Evolutionary conservation across 2,329 filamentous ascomycete genomes (phyloP).

Genomic region (Pseudopithomyces chartarum): DNA sequence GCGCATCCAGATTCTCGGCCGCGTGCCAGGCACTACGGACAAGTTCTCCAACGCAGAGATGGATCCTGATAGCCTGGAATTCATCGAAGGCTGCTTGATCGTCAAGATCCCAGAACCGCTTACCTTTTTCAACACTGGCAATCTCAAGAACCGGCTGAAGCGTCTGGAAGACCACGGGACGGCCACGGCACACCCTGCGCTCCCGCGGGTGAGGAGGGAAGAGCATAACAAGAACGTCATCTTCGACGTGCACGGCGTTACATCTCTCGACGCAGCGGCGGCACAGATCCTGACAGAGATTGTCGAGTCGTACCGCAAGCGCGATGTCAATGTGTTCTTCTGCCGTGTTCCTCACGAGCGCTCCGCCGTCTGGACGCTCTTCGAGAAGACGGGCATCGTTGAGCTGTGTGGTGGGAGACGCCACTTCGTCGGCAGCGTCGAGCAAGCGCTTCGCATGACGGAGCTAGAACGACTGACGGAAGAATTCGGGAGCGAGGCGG

Average conservation of each 20-base stretch:
- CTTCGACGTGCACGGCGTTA: conserved; percentile 98
- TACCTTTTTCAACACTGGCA: conserved; percentile 95
- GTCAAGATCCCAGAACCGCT: conserved; percentile 97
- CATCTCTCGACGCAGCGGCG: conserved; percentile 88
- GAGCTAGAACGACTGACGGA: conserved; percentile 67
- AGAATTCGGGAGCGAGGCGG: conserved; percentile 36
- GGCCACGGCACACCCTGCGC: conserved; percentile 78
- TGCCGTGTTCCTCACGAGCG: conserved; percentile 58
- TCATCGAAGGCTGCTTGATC: conserved; percentile 89
- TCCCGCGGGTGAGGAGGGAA: conserved; percentile 76
- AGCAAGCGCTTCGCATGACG: conserved; percentile 80
- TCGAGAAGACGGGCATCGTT: conserved; percentile 82
- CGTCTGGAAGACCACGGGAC: conserved; percentile 92
- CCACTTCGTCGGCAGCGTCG: conserved; percentile 82
- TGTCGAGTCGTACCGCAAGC: conserved; percentile 76
- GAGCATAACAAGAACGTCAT: conserved; percentile 90
- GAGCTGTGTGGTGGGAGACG: conserved; percentile 76
- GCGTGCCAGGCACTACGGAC: conserved; percentile 76
- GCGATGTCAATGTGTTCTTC: conserved; percentile 79
- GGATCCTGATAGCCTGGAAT: conserved; percentile 75
- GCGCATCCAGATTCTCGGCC: conserved; percentile 93
- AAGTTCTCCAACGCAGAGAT: conserved; percentile 85
- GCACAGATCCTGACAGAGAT: conserved; percentile 92
- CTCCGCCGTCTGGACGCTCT: conserved; percentile 69
- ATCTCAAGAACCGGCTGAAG: conserved; percentile 81